These are phyloP conservation scores for Triglochin maritima DNA, from an alignment of 106 monocot species.

Conservation along the genomic window DNA sequence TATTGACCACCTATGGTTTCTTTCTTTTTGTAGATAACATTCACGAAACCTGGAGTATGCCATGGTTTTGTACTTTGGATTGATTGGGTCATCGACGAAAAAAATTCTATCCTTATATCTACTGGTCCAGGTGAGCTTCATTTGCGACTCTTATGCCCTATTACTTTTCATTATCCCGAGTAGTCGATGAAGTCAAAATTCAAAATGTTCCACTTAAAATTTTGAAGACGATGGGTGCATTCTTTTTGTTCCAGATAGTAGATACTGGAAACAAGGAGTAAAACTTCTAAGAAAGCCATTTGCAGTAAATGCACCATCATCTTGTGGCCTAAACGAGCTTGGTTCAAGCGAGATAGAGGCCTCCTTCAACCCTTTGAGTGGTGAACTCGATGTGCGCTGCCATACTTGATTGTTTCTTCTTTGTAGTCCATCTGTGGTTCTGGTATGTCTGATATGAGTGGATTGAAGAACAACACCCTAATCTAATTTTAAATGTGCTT, in stretches of 20 bases:
- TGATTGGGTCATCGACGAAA: conserved; percentile 77
- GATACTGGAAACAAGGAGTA: conserved; percentile 95
- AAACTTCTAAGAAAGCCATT: conserved; percentile 67
- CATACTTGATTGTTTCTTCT: no score
- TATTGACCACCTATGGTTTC: no score
- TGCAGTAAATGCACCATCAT: conserved; percentile 17
- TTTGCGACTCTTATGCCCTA: no score
- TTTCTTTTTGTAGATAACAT: conserved; percentile 61
- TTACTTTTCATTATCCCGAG: no score
- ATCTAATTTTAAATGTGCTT: no score
- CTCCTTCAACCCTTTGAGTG: conserved; percentile 53
- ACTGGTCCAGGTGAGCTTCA: conserved; percentile 71
- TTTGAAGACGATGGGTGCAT: no score
- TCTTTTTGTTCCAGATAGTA: conserved; percentile 34
- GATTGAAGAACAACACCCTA: no score
- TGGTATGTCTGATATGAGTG: no score
- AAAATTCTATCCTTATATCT: conserved; percentile 38
- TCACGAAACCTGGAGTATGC: conserved; percentile 51
- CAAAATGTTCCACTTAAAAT: no score
- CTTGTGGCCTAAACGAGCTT: background rate
- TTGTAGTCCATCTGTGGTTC: no score
- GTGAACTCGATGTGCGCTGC: conserved; percentile 50
- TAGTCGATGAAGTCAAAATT: no score
- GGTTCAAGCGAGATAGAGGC: conserved; percentile 46
- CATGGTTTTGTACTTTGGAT: conserved; percentile 98